phyloP scores from a whole-genome alignment of 2,329 filamentous ascomycete species.

The Huntiella omanensis region DNA sequence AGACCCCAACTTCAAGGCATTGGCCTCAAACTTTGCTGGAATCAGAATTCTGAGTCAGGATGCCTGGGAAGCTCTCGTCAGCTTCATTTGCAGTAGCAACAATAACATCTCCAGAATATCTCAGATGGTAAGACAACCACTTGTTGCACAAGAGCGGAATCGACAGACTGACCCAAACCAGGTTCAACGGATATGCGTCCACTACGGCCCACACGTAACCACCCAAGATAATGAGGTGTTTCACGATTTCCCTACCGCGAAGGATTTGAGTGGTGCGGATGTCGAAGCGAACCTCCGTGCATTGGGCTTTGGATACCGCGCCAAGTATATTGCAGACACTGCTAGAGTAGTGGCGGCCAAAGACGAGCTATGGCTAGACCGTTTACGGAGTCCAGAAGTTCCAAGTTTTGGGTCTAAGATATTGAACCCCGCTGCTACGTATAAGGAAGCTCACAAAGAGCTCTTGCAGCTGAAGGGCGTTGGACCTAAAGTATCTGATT shows the following conservation, averaged over 20 bases:
- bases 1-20: conserved; percentile 76
- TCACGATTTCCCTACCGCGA: conserved; percentile 71
- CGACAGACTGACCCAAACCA: conserved; percentile 15
- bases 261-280: conserved; percentile 49
- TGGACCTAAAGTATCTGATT: conserved; percentile 92
- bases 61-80: conserved; percentile 82
- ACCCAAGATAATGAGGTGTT: conserved; percentile 51
- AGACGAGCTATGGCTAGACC: conserved; percentile 56
- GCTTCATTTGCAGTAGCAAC: conserved; percentile 97
- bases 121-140: conserved; percentile 50
- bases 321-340: conserved; percentile 79
- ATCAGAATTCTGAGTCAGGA: conserved; percentile 88
- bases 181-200: conserved; percentile 69
- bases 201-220: conserved; percentile 66
- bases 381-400: conserved; percentile 58
- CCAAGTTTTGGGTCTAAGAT: conserved; percentile 30
- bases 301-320: conserved; percentile 85
- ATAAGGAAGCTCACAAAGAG: conserved; percentile 61
- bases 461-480: conserved; percentile 70
- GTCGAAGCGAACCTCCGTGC: conserved; percentile 66
- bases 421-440: conserved; percentile 33
- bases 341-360: conserved; percentile 56
- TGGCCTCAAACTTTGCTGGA: conserved; percentile 72
- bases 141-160: neutral
- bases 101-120: conserved; percentile 94